Evolutionary conservation across 163 green algal species (phyloP).

Genomic region (Scenedesmus sp.): DNA sequence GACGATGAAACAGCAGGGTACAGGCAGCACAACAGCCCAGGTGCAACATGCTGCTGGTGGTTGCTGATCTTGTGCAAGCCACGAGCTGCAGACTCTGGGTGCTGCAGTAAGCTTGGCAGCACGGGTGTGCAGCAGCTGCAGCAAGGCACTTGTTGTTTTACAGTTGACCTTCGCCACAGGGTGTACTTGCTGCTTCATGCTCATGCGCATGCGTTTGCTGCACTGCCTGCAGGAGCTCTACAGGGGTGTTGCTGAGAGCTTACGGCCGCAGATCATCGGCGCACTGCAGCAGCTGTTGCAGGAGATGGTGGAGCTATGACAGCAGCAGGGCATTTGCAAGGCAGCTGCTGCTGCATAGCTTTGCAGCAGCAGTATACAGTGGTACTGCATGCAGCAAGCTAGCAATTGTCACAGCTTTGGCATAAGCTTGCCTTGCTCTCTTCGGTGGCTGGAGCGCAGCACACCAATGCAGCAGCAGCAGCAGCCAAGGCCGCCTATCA

Average conservation of each 20-base stretch:
- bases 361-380: background rate
- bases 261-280: conserved; percentile 16
- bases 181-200: background rate
- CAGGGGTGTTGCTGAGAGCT: conserved; percentile 32
- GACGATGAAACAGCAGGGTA: background rate
- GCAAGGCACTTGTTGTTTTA: background rate
- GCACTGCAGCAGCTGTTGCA: conserved; percentile 38
- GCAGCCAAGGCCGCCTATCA: background rate
- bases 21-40: background rate
- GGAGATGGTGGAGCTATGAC: conserved; percentile 38
- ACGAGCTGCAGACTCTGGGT: too few species aligned
- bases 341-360: background rate
- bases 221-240: conserved; percentile 2
- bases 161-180: background rate
- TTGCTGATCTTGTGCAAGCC: too few species aligned
- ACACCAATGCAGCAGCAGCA: background rate
- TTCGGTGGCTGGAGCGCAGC: too few species aligned
- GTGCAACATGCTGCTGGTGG: background rate
- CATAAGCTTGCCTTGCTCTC: too few species aligned
- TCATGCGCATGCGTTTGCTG: background rate
- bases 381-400: background rate
- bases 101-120: background rate
- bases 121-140: background rate
- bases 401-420: too few species aligned
- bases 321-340: background rate